Base-by-base conservation (phyloP, 805 yeast species). In the Nakazawaea holstii region DNA sequence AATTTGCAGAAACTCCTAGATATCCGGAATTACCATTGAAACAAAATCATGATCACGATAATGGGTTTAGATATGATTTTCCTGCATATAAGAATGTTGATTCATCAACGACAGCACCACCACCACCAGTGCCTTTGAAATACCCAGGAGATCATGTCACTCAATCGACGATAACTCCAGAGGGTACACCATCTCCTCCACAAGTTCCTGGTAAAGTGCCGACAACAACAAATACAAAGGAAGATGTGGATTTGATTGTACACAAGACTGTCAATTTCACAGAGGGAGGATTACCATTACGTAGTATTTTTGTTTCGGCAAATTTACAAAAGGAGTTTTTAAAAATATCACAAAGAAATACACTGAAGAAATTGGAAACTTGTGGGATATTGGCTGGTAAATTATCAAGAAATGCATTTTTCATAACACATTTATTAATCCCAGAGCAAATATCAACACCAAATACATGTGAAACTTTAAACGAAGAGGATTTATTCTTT, bases 351-450 rank as follows among this genome's bases (percentile, higher is more conserved):
- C 53, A 59, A 14, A 52, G 62, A 3, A 82, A 82, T 55, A 82
- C 88, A 1, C 24, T 41, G 1, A 61, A 61, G 13, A 74, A 73
- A 35, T 62, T 82, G 13, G 88, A 82, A 55, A 82, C 87, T 0
- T 82, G 87, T 57, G 88, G 87, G 10, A 77, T 82, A 17, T 66
- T 82, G 29, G 79, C 86, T 58, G 88, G 87, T 0, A 76, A 70
- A 53, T 64, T 82, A n/a, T 71, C 70, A 39, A 64, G 80, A 36
- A 79, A 79, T 60, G 85, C 86, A 3, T 80, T 80, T 57, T 79
- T 80, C 59, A 69, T 82, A 47, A 82, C 84, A 1, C 76, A 80
- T 50, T 64, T 82, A 14, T 70, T 82, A 10, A 76, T 82, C 10
- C 88, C 88, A 1, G 75, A 76, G 46, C 88, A 82, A 58, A 78